Percentiles rank a stretch among this genome's conserved stretches.
These are phyloP conservation scores for Diddensiella santjacobensis DNA, from an alignment of 805 yeast genomes.

Conservation along the genomic window DNA sequence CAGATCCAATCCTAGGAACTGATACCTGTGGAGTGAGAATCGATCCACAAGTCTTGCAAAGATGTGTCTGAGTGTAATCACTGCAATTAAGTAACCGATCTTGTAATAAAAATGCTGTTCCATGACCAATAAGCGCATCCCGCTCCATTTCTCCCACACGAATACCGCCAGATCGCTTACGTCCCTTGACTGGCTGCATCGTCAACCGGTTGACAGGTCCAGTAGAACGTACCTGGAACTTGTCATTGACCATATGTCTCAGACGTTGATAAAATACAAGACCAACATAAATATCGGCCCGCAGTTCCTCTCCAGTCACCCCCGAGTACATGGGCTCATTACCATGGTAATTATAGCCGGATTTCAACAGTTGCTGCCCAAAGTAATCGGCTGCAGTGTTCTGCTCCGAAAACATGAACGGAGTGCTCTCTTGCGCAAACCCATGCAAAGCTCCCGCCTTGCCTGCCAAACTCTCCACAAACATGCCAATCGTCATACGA, in stretches of 20 bases:
- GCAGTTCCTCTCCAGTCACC: conserved; percentile 94
- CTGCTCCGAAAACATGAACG: conserved; percentile 86
- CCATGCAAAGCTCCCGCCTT: conserved; percentile 98
- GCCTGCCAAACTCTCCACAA: conserved; percentile 97
- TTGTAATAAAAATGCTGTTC: conserved; percentile 90
- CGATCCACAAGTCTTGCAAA: conserved; percentile 93
- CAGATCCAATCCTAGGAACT: conserved; percentile 85
- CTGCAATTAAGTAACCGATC: conserved; percentile 93
- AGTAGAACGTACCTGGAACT: conserved; percentile 98
- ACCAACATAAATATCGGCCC: conserved; percentile 95
- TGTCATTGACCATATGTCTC: conserved; percentile 99
- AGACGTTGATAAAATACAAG: conserved; percentile 96
- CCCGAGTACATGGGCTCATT: conserved; percentile 99
- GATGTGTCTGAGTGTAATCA: conserved; percentile 86
- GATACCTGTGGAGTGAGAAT: conserved; percentile 83
- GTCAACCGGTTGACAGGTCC: conserved; percentile 97
- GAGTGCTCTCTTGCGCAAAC: conserved; percentile 94
- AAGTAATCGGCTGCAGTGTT: conserved; percentile 97
- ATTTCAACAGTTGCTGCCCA: conserved; percentile 81
- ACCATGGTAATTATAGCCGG: conserved; percentile 97
- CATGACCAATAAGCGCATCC: conserved; percentile 98
- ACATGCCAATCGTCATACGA: conserved; percentile 99
- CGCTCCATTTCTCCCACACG: conserved; percentile 99
- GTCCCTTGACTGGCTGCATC: conserved; percentile 99
- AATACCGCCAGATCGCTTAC: conserved; percentile 98